Base-by-base conservation (phyloP, 176 grass and related monocot genomes). In the Raddia guianensis region DNA sequence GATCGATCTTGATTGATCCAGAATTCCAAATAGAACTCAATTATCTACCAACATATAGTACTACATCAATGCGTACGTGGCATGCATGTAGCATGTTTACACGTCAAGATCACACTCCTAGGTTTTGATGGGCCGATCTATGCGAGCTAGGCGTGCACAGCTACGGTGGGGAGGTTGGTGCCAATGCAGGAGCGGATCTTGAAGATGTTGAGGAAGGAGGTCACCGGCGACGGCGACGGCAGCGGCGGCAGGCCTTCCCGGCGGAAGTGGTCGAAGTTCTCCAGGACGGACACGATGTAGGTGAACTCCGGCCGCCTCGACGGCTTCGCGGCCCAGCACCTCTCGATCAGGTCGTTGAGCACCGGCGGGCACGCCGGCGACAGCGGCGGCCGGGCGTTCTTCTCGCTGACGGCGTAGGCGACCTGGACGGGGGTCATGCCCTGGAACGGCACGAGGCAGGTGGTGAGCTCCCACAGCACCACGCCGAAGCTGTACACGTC, bases 401-500 rank as follows among this genome's bases (percentile, higher is more conserved):
- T 93, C 72, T 90, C 85, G 1, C 81, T 76, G 44, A 76, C 85
- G 70, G 88, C 91, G 53, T 93, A 93, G 37, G 91, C 88, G 43
- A 82, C 87, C 83, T 93, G 85, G 53, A 90, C 78, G 6, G 91
- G 91, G 1, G 91, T 86, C 91, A 90, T 88, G 8, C 78, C 88
- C 42, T 93, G 88, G 72, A 87, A 93, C 12, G 91, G 85, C 43
- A 90, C 73, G 11, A 90, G 85, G n/a, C 86, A 86, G 15, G 91
- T 93, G 2, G 91, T 93, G 50, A 93, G 82, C 66, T 93, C 88
- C 88, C 91, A 93, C n/a, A 90, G 63, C 53, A 93, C 88, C 45
- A 93, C 72, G 9, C 91, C 91, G 47, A 93, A 93, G 75, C 88
- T 93, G 59, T 93, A 93, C 20, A 93, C 88, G 33, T 93, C 91